A percentile compares a stretch with the other conserved stretches of the same genome.
These are phyloP conservation scores for Malania oleifera DNA, from an alignment of 164 flowering plant genomes.

Conservation along the genomic window DNA sequence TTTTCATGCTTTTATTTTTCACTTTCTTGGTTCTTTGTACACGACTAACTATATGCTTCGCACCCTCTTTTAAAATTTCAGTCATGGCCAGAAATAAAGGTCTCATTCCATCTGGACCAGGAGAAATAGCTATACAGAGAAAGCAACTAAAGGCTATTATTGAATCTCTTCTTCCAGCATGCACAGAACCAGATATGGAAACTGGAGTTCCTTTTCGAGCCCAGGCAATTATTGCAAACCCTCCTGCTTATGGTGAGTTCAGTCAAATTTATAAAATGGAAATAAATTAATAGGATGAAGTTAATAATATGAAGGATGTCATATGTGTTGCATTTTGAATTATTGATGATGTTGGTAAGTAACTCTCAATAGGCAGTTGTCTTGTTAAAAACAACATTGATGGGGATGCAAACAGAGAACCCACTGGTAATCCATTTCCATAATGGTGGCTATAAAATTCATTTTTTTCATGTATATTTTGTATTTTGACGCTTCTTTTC, in stretches of 20 bases:
- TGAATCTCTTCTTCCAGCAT: conserved; percentile 89
- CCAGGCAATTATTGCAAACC: conserved; percentile 94
- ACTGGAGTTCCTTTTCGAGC: conserved; percentile 74
- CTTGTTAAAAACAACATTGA: no score
- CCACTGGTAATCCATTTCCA: no score
- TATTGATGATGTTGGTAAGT: no score
- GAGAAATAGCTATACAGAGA: conserved; percentile 77
- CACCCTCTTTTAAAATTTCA: conserved; percentile 17
- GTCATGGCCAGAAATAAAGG: conserved; percentile 98
- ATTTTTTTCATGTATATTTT: no score
- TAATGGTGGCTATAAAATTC: no score
- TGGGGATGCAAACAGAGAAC: no score
- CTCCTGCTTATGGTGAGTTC: conserved; percentile 92
- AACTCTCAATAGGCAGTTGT: no score
- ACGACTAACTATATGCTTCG: neutral
- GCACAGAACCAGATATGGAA: conserved; percentile 82
- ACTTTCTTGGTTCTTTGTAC: neutral
- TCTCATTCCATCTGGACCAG: conserved; percentile 82
- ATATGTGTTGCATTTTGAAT: no score
- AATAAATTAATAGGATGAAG: no score
- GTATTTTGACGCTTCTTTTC: neutral
- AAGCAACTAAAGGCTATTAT: conserved; percentile 86
- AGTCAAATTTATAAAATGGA: neutral
- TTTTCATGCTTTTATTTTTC: neutral
- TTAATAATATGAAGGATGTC: no score